Evolutionary conservation across 192 early-diverging fungal species (phyloP).

Genomic region (Piromyces finnis): DNA sequence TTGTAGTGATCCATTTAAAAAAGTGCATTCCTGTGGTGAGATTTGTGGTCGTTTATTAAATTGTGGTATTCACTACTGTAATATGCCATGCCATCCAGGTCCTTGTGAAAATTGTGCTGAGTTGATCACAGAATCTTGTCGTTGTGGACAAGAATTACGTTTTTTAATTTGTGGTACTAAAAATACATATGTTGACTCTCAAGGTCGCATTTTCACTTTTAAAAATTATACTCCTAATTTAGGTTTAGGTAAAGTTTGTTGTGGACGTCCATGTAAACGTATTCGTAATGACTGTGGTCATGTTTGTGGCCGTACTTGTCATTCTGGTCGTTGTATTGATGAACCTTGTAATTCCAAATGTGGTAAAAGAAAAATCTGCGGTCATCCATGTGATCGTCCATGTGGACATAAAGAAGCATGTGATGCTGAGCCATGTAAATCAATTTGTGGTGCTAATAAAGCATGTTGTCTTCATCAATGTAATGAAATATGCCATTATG

Average conservation of each 20-base stretch:
- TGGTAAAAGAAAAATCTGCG: neutral
- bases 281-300: conserved; percentile 38
- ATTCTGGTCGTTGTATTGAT: conserved; percentile 47
- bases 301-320: conserved; percentile 63
- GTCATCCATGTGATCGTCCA: neutral
- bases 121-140: neutral
- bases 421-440: conserved; percentile 22
- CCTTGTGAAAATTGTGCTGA: neutral
- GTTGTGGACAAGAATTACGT: neutral
- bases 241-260: neutral
- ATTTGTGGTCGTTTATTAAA: conserved; percentile 47
- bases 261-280: neutral
- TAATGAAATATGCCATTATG: conserved; percentile 52
- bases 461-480: conserved; percentile 73
- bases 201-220: neutral
- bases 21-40: conserved; percentile 44
- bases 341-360: conserved; percentile 3
- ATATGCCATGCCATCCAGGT: neutral
- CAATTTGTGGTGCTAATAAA: conserved; percentile 53
- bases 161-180: neutral
- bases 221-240: neutral
- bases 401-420: neutral
- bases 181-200: neutral
- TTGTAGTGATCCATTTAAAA: conserved; percentile 25
- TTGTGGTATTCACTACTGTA: conserved; percentile 12